phyloP scores from a whole-genome alignment of 495 filamentous ascomycete species.

The Tuber melanosporum region DNA sequence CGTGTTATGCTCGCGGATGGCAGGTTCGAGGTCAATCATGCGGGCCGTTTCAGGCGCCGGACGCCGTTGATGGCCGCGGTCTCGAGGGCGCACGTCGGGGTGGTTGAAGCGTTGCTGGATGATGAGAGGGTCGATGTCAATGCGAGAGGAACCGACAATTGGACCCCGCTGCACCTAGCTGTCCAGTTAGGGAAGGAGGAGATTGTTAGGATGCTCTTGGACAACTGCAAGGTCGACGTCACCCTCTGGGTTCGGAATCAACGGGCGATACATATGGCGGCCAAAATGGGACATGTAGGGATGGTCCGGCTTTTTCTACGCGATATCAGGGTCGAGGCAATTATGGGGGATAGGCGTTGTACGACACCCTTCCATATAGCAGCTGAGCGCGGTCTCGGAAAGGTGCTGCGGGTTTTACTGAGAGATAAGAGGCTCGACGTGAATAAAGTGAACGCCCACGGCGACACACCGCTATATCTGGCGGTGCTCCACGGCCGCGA shows the following conservation, averaged over 20 bases:
- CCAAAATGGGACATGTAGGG: background rate
- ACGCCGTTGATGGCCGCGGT: background rate
- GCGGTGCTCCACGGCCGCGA: background rate
- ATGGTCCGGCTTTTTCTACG: background rate
- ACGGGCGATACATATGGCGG: background rate
- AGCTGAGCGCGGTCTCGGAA: background rate
- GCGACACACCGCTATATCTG: background rate
- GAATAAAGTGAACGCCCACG: background rate
- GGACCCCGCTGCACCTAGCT: background rate
- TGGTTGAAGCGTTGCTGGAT: background rate
- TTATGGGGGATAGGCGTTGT: background rate
- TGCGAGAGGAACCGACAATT: background rate
- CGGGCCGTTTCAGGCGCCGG: background rate
- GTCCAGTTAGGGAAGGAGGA: background rate
- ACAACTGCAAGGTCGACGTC: background rate
- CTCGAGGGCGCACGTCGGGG: background rate
- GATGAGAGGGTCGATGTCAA: background rate
- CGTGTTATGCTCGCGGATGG: conserved; percentile 1
- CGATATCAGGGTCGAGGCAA: background rate
- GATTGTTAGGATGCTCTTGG: background rate
- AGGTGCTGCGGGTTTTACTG: background rate
- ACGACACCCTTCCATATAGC: background rate
- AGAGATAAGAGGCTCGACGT: background rate
- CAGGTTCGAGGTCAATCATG: background rate
- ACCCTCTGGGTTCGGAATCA: background rate